Conservation (phyloP, 805 yeast species). For the Dipodascus albidus region DNA sequence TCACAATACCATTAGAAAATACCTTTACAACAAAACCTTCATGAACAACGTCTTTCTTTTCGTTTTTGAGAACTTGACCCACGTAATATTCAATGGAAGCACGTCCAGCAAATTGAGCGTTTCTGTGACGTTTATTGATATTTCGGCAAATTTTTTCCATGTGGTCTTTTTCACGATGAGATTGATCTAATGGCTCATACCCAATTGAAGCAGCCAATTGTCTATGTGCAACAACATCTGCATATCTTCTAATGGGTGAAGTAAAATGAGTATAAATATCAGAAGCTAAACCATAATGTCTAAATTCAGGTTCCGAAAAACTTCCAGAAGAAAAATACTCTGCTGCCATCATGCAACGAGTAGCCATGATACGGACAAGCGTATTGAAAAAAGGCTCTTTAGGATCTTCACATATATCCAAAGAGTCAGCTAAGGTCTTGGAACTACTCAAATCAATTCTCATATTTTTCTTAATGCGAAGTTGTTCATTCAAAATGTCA, state of each 20-base stretch:
- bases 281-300: conserved; percentile 94
- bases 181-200: conserved; percentile 70
- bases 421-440: conserved; percentile 82
- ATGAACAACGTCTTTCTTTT: conserved; percentile 49
- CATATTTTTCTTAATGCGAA: conserved; percentile 68
- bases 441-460: conserved; percentile 73
- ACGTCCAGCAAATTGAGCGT: conserved; percentile 98
- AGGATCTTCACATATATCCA: conserved; percentile 77
- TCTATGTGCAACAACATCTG: conserved; percentile 95
- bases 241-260: conserved; percentile 94
- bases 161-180: conserved; percentile 78
- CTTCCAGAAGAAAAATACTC: conserved; percentile 92
- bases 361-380: conserved; percentile 87
- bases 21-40: conserved; percentile 89
- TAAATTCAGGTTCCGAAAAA: conserved; percentile 80
- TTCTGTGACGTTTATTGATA: conserved; percentile 88
- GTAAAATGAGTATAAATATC: conserved; percentile 98
- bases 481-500: conserved; percentile 80
- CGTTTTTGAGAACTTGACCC: conserved; percentile 91
- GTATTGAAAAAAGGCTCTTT: conserved; percentile 88
- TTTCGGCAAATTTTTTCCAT: conserved; percentile 84
- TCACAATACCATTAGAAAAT: conserved; percentile 89
- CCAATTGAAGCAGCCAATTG: conserved; percentile 98
- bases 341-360: conserved; percentile 99
- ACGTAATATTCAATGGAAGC: conserved; percentile 96